phyloP scores from a whole-genome alignment of 2,329 filamentous ascomycete genomes.

The Amauroascus verrucosus region DNA sequence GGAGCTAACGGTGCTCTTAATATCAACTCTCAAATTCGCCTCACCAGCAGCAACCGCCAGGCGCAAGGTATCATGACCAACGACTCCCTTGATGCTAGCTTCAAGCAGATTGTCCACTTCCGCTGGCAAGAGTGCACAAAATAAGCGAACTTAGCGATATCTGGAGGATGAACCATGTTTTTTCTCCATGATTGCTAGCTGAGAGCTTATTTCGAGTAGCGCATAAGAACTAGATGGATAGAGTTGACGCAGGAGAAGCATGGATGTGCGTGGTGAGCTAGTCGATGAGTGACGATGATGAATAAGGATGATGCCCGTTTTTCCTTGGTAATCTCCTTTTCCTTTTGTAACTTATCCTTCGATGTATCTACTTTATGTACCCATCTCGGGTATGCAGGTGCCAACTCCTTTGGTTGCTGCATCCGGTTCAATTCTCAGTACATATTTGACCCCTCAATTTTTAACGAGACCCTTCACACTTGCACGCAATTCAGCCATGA shows the following conservation, averaged over 20 bases:
- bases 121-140: slow-evolving; percentile 36
- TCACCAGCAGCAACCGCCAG: slow-evolving; percentile 25
- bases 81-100: slow-evolving; percentile 42
- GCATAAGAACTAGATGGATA: background rate
- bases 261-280: too few species aligned
- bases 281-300: slow-evolving; percentile 4
- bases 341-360: slow-evolving; percentile 5
- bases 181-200: background rate
- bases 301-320: background rate
- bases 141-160: background rate
- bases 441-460: slow-evolving; percentile 2
- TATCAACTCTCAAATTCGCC: slow-evolving; percentile 45
- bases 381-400: background rate
- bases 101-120: slow-evolving; percentile 35
- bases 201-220: background rate
- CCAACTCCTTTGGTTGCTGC: background rate
- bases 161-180: background rate
- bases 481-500: too few species aligned
- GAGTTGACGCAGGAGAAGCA: too few species aligned
- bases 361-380: slow-evolving; percentile 10
- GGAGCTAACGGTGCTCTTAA: slow-evolving; percentile 42
- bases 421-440: slow-evolving; percentile 11
- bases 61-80: slow-evolving; percentile 37
- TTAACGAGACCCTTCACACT: background rate
- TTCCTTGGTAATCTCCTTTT: slow-evolving; percentile 1